Evolutionary conservation across 768 basidiomycete species (phyloP), one percentile per base, ranked within the genome.

Genomic region (Amanita pseudoporphyria): DNA sequence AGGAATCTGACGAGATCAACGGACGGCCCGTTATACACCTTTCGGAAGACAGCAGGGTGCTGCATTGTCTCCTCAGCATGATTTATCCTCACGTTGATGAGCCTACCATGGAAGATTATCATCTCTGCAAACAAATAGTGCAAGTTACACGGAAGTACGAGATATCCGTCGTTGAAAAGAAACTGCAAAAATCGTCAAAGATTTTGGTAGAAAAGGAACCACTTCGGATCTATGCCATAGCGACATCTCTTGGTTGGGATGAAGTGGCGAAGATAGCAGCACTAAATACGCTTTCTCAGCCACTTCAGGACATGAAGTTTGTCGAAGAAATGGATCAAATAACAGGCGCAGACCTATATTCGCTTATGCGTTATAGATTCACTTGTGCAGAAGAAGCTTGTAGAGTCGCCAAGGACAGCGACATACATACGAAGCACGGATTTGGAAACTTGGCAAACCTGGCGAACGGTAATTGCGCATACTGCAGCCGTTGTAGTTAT

Each of bases 1-100:
- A 51, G 18, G 13, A 49, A 47, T n/a, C 12, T 35, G 22, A 18
- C 14, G 21, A 32, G 38, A 45, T 31, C 16, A 40, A 53, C 30
- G 53, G 45, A 32, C 32, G 21, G 36, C 52, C 39, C 9, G 39
- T 47, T 42, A 57, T 50, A 51, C 35, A 37, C 12, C 31, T 62
- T 4, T 35, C 37, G 13, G 58, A 60, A 19, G 45, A 56, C 33
- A 52, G 45, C 31, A 30, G 40, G 12, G 39, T 24, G 24, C 30
- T 58, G 16, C 28, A 47, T 30, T 35, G 32, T 19, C 45, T 58
- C 22, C 49, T 58, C 22, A 18, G 9, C 32, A 18, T 39, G 13
- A 42, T 42, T 26, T 53, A 52, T 26, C 52, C 49, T 18, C 37
- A 13, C 16, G 13, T 7, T 9, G 26, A 45, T 5, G 43, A 45